A percentile compares a stretch with the other conserved stretches of the same genome.
Conservation (phyloP, 176 grass and related monocot species). For the Carex myosuroides region DNA sequence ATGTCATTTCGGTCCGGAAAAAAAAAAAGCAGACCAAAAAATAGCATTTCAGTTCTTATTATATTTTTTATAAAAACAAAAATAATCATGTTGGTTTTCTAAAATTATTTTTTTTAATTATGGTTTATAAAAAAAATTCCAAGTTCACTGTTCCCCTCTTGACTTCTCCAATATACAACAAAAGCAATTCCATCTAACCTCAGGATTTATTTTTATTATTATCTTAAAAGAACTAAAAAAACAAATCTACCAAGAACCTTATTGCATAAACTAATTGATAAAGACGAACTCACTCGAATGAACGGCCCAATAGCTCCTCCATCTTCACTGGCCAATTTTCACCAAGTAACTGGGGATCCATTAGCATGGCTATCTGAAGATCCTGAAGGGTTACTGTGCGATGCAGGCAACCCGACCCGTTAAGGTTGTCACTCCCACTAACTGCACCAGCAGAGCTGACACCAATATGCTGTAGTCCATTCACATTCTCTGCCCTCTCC, state of each 20-base stretch:
- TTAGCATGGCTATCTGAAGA: slow-evolving; percentile 23
- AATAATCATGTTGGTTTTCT: too few relatives aligned
- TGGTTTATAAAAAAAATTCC: too few relatives aligned
- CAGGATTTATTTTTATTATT: not conserved
- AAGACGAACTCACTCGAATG: slow-evolving; percentile 3
- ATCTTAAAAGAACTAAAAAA: not conserved
- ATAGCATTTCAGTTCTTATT: too few relatives aligned
- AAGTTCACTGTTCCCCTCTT: not conserved
- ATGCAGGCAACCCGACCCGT: not conserved
- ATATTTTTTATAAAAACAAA: too few relatives aligned
- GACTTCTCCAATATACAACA: not conserved
- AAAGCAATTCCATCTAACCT: not conserved
- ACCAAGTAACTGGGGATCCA: slow-evolving; percentile 21
- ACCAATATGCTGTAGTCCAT: not conserved
- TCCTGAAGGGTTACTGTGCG: slow-evolving; percentile 15
- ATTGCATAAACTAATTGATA: not conserved
- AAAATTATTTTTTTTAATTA: too few relatives aligned
- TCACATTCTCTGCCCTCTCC: not conserved
- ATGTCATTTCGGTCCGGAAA: too few relatives aligned
- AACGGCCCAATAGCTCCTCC: slow-evolving; percentile 16
- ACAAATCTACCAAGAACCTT: not conserved
- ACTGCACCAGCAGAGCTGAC: not conserved
- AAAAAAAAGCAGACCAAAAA: too few relatives aligned
- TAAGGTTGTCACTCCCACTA: not conserved
- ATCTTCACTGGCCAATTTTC: slow-evolving; percentile 19